phyloP scores from a whole-genome alignment of 768 basidiomycete genomes.

The Chalciporus sphaerocephalus region DNA sequence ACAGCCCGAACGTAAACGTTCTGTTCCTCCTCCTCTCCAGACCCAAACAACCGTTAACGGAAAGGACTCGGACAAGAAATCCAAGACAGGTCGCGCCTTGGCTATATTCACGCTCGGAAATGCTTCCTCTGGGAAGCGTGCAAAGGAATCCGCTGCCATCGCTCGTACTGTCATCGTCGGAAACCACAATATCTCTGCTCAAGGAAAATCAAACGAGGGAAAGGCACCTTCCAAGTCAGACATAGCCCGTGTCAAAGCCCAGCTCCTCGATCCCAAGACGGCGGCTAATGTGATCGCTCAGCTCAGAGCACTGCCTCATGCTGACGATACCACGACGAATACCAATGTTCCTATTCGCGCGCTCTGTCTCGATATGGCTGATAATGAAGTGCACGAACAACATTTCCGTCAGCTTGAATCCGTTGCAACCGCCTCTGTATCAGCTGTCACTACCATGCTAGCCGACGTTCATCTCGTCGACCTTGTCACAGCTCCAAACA shows the following conservation, averaged over 20 bases:
- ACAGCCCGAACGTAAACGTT: conserved; percentile 31
- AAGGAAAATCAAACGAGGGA: conserved; percentile 36
- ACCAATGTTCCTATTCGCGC: conserved; percentile 61
- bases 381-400: conserved; percentile 56
- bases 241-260: conserved; percentile 60
- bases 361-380: conserved; percentile 63
- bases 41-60: conserved; percentile 29
- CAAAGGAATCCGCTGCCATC: conserved; percentile 57
- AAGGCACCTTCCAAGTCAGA: conserved; percentile 45
- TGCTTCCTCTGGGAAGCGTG: conserved; percentile 50
- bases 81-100: conserved; percentile 34
- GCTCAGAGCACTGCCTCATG: conserved; percentile 51
- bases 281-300: conserved; percentile 73
- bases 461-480: conserved; percentile 59
- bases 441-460: conserved; percentile 47
- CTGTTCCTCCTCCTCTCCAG: conserved; percentile 7
- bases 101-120: conserved; percentile 29
- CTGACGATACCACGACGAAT: conserved; percentile 7
- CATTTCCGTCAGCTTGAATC: conserved; percentile 53
- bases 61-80: conserved; percentile 40
- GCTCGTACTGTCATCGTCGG: conserved; percentile 71
- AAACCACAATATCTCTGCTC: conserved; percentile 28
- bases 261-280: conserved; percentile 60
- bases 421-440: conserved; percentile 47
- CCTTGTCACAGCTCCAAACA: conserved; percentile 54